Evolutionary conservation across 768 basidiomycete genomes (phyloP), one percentile per base, ranked within the genome.

Genomic region (Mycena kentingensis): DNA sequence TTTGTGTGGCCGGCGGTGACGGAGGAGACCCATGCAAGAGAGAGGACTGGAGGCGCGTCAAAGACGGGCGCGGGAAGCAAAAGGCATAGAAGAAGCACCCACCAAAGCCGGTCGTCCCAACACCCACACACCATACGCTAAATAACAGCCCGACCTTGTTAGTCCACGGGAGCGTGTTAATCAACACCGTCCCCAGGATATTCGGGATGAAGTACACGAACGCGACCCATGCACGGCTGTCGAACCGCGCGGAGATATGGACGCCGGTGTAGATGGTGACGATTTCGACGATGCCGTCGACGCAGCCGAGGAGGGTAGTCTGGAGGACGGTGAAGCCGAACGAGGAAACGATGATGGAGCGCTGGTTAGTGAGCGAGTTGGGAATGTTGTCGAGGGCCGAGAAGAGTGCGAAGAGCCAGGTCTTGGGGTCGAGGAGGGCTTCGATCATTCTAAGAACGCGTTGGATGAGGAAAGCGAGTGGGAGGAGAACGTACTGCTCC

Each of bases 401-500:
- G 63, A 80, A 81, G 42, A 81, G 65, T 3, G 81, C 79, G 56
- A 84, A 83, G 26, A 83, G 69, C 81, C 80, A 84, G 0, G 80
- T 81, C 66, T 83, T 83, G 3, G 77, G 76, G 55, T 83, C 82
- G 0, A 57, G 46, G 12, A 84, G 67, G 0, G 81, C 78, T 58
- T 83, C 83, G 26, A 75, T 70, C 71, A 83, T 73, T 63, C 80
- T 82, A 54, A 38, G 15, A 29, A 10, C 29, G 4, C 11, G 3
- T 45, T 24, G 19, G 42, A 1, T 28, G 8, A 26, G n/a, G 31
- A 2, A 18, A 5, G 16, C 22, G 12, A 28, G 18, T 19, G 16
- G 21, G 6, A 22, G 10, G 37, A 12, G n/a, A 35, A 76, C 85
- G 56, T 49, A 88, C 88, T 91, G 89, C 31, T 88, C 85, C 47